A percentile compares a stretch with the other conserved stretches of the same genome.
Conservation (phyloP, 371 early-diverging fungal species). For the Funneliformis caledonium region DNA sequence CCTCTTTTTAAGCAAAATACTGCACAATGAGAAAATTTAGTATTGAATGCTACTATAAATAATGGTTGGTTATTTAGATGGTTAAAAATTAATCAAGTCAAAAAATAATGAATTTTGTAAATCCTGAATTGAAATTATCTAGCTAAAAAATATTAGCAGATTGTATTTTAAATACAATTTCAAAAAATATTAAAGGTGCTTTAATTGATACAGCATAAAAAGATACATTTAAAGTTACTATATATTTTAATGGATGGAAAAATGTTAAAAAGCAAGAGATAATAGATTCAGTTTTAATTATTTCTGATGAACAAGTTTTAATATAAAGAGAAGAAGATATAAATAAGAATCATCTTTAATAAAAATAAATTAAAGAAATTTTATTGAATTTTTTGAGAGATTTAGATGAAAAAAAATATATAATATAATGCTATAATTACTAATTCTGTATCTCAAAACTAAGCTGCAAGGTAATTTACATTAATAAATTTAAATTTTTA, state of each 20-base stretch:
- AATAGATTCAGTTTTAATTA: neutral
- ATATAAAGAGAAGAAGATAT: neutral
- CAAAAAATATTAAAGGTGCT: no score
- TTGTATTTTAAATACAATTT: neutral
- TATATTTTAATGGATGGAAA: neutral
- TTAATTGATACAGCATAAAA: neutral
- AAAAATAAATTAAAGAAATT: neutral
- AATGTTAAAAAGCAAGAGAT: constrained; percentile 5
- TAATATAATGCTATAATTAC: neutral
- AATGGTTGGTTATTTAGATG: neutral
- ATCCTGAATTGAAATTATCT: neutral
- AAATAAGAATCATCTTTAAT: neutral
- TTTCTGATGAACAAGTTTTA: neutral
- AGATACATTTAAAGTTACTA: neutral
- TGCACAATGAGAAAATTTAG: neutral
- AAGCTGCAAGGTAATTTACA: neutral
- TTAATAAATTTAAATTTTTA: neutral
- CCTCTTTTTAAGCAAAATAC: neutral
- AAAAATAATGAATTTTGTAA: neutral
- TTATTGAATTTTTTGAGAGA: neutral
- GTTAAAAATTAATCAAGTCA: neutral
- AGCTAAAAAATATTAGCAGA: neutral
- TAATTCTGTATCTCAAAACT: neutral
- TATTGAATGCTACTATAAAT: neutral
- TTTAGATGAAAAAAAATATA: neutral